phyloP scores from a whole-genome alignment of 1,284 basidiomycete species.

The Pseudomicrostroma phylloplanum region DNA sequence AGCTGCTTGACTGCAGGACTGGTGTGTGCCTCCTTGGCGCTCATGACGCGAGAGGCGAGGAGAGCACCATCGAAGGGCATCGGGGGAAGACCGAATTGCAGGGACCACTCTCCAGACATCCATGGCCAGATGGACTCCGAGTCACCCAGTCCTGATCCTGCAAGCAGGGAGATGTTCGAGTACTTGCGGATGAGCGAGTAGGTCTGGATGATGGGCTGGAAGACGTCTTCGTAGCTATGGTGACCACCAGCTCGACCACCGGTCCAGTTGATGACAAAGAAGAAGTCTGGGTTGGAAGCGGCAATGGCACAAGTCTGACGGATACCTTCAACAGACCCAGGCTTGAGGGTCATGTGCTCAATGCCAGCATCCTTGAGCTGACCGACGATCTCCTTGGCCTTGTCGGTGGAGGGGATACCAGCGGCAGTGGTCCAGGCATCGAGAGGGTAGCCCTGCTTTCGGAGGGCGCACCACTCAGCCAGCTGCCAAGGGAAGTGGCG shows the following conservation, averaged over 20 bases:
- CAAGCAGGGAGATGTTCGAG: constrained; percentile 80
- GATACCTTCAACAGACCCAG: constrained; percentile 92
- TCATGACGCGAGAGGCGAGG: constrained; percentile 93
- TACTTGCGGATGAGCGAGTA: constrained; percentile 85
- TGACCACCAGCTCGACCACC: constrained; percentile 98
- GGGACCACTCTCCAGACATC: constrained; percentile 90
- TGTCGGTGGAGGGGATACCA: constrained; percentile 85
- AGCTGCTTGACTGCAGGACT: constrained; percentile 89
- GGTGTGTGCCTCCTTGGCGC: constrained; percentile 95
- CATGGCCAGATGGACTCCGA: constrained; percentile 96
- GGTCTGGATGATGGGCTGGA: constrained; percentile 85
- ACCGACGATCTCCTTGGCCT: constrained; percentile 84
- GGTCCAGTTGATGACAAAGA: constrained; percentile 98
- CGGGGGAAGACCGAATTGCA: constrained; percentile 75
- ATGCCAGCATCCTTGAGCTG: constrained; percentile 73
- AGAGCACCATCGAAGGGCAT: constrained; percentile 98
- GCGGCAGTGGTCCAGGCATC: constrained; percentile 98
- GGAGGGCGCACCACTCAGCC: constrained; percentile 95
- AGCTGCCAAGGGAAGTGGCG: constrained; percentile 91
- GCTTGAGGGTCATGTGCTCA: constrained; percentile 94
- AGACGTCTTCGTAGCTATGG: constrained; percentile 97
- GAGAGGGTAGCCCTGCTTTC: constrained; percentile 84
- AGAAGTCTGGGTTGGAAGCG: constrained; percentile 86
- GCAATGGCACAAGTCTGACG: constrained; percentile 95
- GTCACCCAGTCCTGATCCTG: constrained; percentile 92